A percentile compares a stretch with the other conserved stretches of the same genome.
phyloP scores from a whole-genome alignment of 768 basidiomycete genomes.

The Rossbeevera mucosa region DNA sequence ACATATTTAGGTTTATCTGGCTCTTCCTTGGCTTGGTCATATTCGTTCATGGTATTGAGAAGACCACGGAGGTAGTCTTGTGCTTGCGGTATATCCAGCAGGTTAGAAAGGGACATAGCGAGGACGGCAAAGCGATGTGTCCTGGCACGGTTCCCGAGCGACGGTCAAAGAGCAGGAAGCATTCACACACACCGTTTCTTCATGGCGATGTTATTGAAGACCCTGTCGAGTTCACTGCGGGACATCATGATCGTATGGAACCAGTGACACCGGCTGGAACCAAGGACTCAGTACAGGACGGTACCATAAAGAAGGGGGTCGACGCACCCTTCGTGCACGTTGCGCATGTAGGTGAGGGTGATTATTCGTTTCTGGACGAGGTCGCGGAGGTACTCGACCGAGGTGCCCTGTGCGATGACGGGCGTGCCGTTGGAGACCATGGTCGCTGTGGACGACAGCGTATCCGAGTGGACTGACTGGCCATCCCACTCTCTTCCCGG shows the following conservation, averaged over 20 bases:
- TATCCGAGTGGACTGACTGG: conserved; percentile 57
- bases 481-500: conserved; percentile 64
- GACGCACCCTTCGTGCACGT: conserved; percentile 80
- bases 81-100: conserved; percentile 77
- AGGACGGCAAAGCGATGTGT: conserved; percentile 80
- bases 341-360: conserved; percentile 80
- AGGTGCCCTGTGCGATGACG: conserved; percentile 52
- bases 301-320: background rate
- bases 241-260: conserved; percentile 84
- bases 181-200: conserved; percentile 59
- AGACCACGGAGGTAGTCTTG: conserved; percentile 76
- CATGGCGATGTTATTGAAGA: conserved; percentile 72
- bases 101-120: conserved; percentile 78
- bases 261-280: conserved; percentile 71
- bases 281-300: background rate
- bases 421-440: conserved; percentile 35
- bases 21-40: conserved; percentile 62
- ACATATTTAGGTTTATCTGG: conserved; percentile 67
- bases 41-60: conserved; percentile 67
- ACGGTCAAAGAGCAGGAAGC: conserved; percentile 3
- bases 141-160: conserved; percentile 35
- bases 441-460: conserved; percentile 36
- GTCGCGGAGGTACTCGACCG: conserved; percentile 74
- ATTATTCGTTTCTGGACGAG: conserved; percentile 80
- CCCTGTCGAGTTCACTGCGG: conserved; percentile 64